These are phyloP conservation scores for Craspedostauros australis DNA, from an alignment of 108 stramenopile genomes.

Conservation along the genomic window DNA sequence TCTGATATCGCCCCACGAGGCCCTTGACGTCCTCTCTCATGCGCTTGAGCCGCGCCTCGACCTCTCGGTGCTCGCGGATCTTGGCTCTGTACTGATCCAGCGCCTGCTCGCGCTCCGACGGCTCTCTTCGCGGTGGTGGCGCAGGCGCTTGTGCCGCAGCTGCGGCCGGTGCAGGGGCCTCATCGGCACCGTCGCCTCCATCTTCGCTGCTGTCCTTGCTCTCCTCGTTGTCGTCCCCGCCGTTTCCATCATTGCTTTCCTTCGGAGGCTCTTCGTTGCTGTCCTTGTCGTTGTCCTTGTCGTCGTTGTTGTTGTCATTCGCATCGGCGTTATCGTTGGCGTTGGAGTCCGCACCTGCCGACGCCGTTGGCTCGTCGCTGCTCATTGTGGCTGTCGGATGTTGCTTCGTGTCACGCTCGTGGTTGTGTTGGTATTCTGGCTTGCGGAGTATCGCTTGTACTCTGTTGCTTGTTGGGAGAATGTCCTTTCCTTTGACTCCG, in stretches of 20 bases:
- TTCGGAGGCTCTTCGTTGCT: not conserved
- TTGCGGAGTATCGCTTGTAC: no score
- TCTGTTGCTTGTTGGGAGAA: no score
- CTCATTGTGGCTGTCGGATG: slow-evolving; percentile 4
- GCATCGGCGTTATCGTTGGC: not conserved
- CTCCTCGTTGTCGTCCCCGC: not conserved
- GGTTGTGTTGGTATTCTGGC: no score
- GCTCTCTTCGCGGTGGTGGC: slow-evolving; percentile 17
- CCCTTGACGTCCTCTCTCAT: slow-evolving; percentile 85
- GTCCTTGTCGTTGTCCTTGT: not conserved
- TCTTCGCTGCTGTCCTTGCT: not conserved
- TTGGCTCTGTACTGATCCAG: slow-evolving; percentile 87
- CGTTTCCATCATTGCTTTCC: not conserved
- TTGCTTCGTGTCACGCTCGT: no score
- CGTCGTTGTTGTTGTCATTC: not conserved
- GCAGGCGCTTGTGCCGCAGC: not conserved
- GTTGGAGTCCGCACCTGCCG: not conserved
- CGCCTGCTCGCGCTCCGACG: slow-evolving; percentile 80
- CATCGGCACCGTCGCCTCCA: no score
- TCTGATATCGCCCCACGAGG: slow-evolving; percentile 85
- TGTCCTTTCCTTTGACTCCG: no score
- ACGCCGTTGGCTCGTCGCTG: not conserved
- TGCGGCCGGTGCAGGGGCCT: no score
- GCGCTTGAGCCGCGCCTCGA: slow-evolving; percentile 86
- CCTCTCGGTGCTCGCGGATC: slow-evolving; percentile 90